A percentile compares a stretch with the other conserved stretches of the same genome.
These are phyloP conservation scores for Sugiyamaella chiloensis DNA, from an alignment of 805 yeast genomes.

Conservation along the genomic window DNA sequence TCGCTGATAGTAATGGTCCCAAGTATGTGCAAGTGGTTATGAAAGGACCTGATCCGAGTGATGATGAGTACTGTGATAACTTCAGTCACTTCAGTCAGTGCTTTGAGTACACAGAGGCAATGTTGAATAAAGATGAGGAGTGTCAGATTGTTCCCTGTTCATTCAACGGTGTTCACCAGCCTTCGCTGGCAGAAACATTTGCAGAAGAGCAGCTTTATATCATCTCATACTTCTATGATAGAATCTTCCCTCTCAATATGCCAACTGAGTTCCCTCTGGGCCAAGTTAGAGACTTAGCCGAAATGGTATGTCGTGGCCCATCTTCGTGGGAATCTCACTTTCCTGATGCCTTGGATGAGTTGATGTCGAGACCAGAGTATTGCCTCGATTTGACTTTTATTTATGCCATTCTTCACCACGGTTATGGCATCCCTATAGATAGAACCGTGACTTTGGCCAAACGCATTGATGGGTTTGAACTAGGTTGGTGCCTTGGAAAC, in stretches of 20 bases:
- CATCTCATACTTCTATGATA: conserved; percentile 91
- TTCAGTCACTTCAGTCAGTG: not conserved
- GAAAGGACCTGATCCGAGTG: conserved; percentile 58
- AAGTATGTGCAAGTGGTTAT: conserved; percentile 51
- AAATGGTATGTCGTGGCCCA: conserved; percentile 80
- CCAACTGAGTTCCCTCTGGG: conserved; percentile 78
- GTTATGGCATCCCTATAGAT: conserved; percentile 86
- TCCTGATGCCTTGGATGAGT: conserved; percentile 42
- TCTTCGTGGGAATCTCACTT: conserved; percentile 38
- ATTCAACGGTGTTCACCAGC: conserved; percentile 95
- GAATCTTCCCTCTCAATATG: conserved; percentile 89
- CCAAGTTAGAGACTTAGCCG: conserved; percentile 76
- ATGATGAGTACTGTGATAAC: no score
- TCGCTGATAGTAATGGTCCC: conserved; percentile 50
- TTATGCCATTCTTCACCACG: conserved; percentile 82
- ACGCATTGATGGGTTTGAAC: conserved; percentile 78
- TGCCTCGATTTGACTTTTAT: conserved; percentile 89
- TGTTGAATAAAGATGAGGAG: conserved; percentile 74
- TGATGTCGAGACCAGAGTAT: conserved; percentile 83
- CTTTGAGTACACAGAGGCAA: conserved; percentile 52
- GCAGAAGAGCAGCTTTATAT: conserved; percentile 72
- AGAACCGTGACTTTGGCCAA: conserved; percentile 90
- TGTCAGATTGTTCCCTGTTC: conserved; percentile 82
- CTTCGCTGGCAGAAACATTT: conserved; percentile 80
- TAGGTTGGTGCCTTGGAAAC: conserved; percentile 98